Base-by-base conservation (phyloP, 305 asterid genomes). In the Fraxinus greggii region DNA sequence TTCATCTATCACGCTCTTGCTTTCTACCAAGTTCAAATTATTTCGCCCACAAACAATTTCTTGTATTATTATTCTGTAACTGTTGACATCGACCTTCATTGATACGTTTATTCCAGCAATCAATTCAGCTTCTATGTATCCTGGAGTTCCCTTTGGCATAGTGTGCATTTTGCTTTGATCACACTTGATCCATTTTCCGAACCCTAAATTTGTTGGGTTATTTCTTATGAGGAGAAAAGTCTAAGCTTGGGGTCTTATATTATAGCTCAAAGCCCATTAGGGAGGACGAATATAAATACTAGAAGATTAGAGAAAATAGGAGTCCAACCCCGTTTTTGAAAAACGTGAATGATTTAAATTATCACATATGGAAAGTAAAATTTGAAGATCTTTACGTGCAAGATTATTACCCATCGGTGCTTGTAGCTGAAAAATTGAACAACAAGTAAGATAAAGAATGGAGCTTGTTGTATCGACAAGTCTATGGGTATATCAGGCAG, bases 201-300 rank as follows among this genome's bases (percentile, higher is more conserved):
- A 17, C 63, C 63, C 63, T 42, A 42, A 42, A 13, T 42, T 95
- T 42, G 54, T 42, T 42, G 54, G 17, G 17, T 42, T 42, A 42
- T 12, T 12, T 42, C 54, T 42, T 12, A 42, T 42, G 54, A 42
- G 54, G 54, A 13, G 54, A 42, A 42, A 42, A 42, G 54, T 42
- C 54, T 5, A 42, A 3, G 54, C 17, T 38, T 9, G 48, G 48
- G 48, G 48, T 38, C 48, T 38, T 38, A 38, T 38, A 38, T 38
- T 38, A 38, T 38, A 1, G 48, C 48, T 9, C 48, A 38, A 38
- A 38, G 13, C 13, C 48, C 48, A 38, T 36, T 38, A 8, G 13
- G 48, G 48, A 38, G 8, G 48, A 38, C 12, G 54, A 42, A 42
- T 42, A 12, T 42, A 42, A 42, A 42, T 42, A 12, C 54, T 10